These are phyloP conservation scores for Phytophthora podocarpi DNA, from an alignment of 352 stramenopile species.

Conservation along the genomic window DNA sequence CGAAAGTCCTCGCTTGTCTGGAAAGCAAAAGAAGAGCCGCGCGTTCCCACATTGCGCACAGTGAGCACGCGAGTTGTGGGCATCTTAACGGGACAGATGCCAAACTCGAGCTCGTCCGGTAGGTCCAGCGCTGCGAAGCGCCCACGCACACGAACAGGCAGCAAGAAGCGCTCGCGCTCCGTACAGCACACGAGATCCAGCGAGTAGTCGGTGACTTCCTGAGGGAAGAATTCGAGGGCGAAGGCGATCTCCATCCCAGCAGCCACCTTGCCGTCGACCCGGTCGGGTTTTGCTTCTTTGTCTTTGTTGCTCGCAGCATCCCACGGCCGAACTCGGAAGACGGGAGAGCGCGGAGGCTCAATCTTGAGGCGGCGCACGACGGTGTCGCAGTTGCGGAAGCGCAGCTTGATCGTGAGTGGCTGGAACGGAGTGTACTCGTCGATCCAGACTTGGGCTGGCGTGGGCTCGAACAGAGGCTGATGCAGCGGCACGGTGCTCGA, in stretches of 20 bases:
- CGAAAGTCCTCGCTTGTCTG: slow-evolving; percentile 58
- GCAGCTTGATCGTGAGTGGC: slow-evolving; percentile 77
- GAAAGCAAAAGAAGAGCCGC: slow-evolving; percentile 80
- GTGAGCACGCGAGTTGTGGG: slow-evolving; percentile 77
- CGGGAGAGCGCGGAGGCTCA: slow-evolving; percentile 79
- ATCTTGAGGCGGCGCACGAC: slow-evolving; percentile 92
- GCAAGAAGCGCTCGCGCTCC: slow-evolving; percentile 94
- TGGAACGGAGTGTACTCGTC: slow-evolving; percentile 93
- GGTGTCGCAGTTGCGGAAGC: slow-evolving; percentile 92
- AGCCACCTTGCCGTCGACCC: slow-evolving; percentile 84
- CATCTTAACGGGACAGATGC: slow-evolving; percentile 88
- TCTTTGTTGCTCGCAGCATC: slow-evolving; percentile 15
- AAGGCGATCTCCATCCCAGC: slow-evolving; percentile 95
- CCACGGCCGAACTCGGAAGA: slow-evolving; percentile 79
- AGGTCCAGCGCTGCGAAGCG: slow-evolving; percentile 88
- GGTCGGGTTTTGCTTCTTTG: slow-evolving; percentile 9
- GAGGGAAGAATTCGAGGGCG: slow-evolving; percentile 89
- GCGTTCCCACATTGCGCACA: slow-evolving; percentile 90
- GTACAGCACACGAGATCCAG: slow-evolving; percentile 93
- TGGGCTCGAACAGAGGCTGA: slow-evolving; percentile 88
- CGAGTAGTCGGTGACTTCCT: slow-evolving; percentile 89
- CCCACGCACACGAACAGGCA: slow-evolving; percentile 89
- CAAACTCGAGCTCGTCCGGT: slow-evolving; percentile 90
- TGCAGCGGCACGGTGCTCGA: slow-evolving; percentile 81
- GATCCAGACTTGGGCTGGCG: slow-evolving; percentile 87